A percentile compares a stretch with the other conserved stretches of the same genome.
Conservation (phyloP, 1,284 basidiomycete species). For the Cystobasidium slooffiae region DNA sequence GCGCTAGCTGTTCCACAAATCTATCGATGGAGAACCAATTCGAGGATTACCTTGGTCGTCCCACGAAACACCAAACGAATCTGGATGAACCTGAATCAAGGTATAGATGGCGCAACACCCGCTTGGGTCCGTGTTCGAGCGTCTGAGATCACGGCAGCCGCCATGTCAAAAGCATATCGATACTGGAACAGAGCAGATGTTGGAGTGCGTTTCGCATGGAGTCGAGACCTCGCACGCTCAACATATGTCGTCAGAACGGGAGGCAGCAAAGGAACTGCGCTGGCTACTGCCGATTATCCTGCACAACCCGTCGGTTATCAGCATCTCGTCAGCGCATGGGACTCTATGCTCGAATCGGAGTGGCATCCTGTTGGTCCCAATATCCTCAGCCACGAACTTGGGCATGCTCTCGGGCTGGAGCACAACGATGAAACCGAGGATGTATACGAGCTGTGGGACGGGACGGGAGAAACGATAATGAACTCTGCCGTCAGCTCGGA, state of each 20-base stretch:
- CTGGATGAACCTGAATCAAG: not conserved
- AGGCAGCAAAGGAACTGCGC: not conserved
- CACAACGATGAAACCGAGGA: not conserved
- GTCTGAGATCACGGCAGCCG: not conserved
- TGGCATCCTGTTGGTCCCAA: constrained; percentile 17
- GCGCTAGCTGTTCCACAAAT: not conserved
- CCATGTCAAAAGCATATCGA: constrained; percentile 1
- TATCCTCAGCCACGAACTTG: constrained; percentile 1
- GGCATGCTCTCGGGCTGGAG: constrained; percentile 5
- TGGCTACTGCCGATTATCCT: constrained; percentile 10
- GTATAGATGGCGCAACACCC: not conserved
- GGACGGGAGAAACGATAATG: not conserved
- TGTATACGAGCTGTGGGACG: constrained; percentile 6
- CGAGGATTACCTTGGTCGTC: not conserved
- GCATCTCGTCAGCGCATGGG: constrained; percentile 2
- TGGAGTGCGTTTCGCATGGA: constrained; percentile 5
- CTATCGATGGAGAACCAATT: constrained; percentile 1
- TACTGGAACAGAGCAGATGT: constrained; percentile 3
- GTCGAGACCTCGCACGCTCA: not conserved
- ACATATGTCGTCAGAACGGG: not conserved
- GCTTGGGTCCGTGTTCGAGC: not conserved
- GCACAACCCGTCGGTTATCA: not conserved
- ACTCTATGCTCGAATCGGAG: not conserved
- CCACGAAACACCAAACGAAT: constrained; percentile 2
- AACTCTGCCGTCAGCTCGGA: not conserved